A percentile compares a stretch with the other conserved stretches of the same genome.
phyloP scores from a whole-genome alignment of 2,329 filamentous ascomycete genomes.

The Botryosphaeria agaves region DNA sequence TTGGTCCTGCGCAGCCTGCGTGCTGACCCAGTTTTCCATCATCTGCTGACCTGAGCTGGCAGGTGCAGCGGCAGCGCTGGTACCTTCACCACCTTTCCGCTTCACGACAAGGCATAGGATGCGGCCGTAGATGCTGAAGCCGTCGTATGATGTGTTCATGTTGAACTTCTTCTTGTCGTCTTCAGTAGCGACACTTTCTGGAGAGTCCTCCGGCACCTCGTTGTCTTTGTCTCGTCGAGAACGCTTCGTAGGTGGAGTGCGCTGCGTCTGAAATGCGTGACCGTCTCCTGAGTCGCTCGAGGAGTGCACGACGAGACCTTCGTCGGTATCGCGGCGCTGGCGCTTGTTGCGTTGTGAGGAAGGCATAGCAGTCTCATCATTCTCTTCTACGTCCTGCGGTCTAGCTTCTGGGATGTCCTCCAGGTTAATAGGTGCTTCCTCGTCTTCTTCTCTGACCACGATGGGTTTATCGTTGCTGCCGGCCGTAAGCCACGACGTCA shows the following conservation, averaged over 20 bases:
- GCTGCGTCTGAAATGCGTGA: conserved; percentile 11
- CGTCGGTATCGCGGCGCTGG: conserved; percentile 8
- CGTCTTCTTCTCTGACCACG: conserved; percentile 24
- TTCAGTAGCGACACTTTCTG: conserved; percentile 3
- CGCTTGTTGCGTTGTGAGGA: conserved; percentile 4
- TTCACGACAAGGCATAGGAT: conserved; percentile 83
- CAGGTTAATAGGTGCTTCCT: conserved; percentile 34
- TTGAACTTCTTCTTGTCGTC: conserved; percentile 85
- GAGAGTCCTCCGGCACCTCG: conserved; percentile 1
- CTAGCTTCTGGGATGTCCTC: conserved; percentile 37
- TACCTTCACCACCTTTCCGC: conserved; percentile 32
- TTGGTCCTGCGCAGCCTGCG: conserved; percentile 16
- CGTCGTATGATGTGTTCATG: conserved; percentile 79
- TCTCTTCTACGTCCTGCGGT: conserved; percentile 9
- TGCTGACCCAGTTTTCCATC: conserved; percentile 21
- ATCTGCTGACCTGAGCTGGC: conserved; percentile 13
- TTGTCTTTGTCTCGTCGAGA: conserved; percentile 5
- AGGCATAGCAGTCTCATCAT: conserved; percentile 5
- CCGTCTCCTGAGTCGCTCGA: conserved; percentile 16
- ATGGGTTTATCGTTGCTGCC: conserved; percentile 24
- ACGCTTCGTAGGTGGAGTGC: conserved; percentile 7
- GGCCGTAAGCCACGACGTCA: conserved; percentile 27
- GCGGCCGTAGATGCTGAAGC: conserved; percentile 88
- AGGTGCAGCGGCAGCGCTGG: conserved; percentile 3
- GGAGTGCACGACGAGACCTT: conserved; percentile 15